Base-by-base conservation (phyloP, 495 filamentous ascomycete species). In the Neurospora tetraspora region DNA sequence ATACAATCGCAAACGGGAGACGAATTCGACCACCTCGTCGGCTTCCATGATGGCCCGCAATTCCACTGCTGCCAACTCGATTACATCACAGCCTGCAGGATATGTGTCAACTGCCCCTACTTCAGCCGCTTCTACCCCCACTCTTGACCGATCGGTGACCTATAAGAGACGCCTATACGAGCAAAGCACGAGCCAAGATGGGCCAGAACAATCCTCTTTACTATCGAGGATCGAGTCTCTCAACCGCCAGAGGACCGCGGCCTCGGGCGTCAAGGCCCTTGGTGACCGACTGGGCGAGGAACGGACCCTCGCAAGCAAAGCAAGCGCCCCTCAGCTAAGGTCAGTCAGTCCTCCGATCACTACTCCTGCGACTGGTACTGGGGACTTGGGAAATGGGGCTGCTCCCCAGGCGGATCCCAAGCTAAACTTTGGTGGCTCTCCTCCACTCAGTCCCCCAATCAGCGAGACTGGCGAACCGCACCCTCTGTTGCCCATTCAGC, bases 31-130 rank as follows among this genome's bases (percentile, higher is more conserved):
- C 0, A 95, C 92, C 0, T 92, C 90, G 27, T 97, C 94, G 1
- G 89, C 86, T 2, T 89, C 89, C 27, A 88, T 88, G 6, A 85
- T 90, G 70, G 88, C 88, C 34, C 89, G 93, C 14, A 89, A 87
- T 16, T 98, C 96, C 2, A 97, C 96, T 20, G 94, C 93, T 45
- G 96, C 94, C 6, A 98, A 95, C 5, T 99, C 96, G 0, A 85
- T 97, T 71, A 89, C 91, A n/a, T 97, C 94, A 16, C 89, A 93
- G 71, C 85, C 84, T 14, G 83, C 89, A 2, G 81, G 82, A 7
- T 86, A 85, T 7, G 31, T 86, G 11, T 78, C 84, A 5, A 80
- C 80, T 20, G 76, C 82, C 5, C 69, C 78, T 53, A 72, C 77
- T n/a, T 78, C 80, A 42, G 77, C 75, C 39, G 74, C 71, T 42